A percentile compares a stretch with the other conserved stretches of the same genome.
phyloP scores from a whole-genome alignment of 345 rosid species.

The Heritiera fomes region DNA sequence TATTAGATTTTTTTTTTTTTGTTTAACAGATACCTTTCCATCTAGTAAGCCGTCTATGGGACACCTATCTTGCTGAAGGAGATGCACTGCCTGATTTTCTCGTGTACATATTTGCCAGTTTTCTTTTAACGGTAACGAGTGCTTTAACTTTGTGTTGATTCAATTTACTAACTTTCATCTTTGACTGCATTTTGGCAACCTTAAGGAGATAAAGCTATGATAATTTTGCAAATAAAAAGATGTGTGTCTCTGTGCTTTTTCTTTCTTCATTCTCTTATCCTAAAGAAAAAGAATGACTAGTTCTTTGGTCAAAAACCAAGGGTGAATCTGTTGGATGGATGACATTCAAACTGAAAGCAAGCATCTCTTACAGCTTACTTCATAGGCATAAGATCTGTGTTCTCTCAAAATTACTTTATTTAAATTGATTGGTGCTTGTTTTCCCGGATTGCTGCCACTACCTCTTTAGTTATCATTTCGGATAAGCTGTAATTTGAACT shows the following conservation, averaged over 20 bases:
- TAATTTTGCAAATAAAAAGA: not conserved
- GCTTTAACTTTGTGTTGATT: slow-evolving; percentile 10
- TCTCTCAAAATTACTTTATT: not conserved
- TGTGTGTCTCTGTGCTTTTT: not conserved
- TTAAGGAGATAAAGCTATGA: not conserved
- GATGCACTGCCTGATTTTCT: slow-evolving; percentile 99
- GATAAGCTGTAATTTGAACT: no score
- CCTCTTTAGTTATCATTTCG: not conserved
- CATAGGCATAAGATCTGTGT: not conserved
- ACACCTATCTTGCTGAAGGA: slow-evolving; percentile 99
- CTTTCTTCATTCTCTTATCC: not conserved
- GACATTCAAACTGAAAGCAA: not conserved
- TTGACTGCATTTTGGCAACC: not conserved
- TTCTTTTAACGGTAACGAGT: slow-evolving; percentile 77
- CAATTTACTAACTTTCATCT: not conserved
- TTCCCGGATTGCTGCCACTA: not conserved
- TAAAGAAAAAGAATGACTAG: not conserved
- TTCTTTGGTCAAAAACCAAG: not conserved
- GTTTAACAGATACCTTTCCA: slow-evolving; percentile 72
- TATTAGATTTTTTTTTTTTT: slow-evolving; percentile 17
- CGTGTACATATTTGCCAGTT: slow-evolving; percentile 92
- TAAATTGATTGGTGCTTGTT: not conserved
- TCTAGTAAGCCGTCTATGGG: slow-evolving; percentile 91
- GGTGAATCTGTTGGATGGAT: not conserved
- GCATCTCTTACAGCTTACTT: not conserved